A percentile compares a stretch with the other conserved stretches of the same genome.
phyloP scores from a whole-genome alignment of 2,329 filamentous ascomycete species.

The Aspergillus ibericus region DNA sequence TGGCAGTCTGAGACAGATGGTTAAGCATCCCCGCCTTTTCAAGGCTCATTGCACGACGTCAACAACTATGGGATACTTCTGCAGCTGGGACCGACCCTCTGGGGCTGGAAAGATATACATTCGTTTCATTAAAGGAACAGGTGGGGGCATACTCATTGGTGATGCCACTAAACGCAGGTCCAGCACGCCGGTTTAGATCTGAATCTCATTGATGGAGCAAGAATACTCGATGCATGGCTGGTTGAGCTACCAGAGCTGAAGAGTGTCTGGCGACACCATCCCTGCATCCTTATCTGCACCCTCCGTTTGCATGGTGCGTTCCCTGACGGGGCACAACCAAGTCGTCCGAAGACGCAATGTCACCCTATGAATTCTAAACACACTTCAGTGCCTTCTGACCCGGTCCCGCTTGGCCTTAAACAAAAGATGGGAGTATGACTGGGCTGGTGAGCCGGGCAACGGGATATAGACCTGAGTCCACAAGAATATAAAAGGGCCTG shows the following conservation, averaged over 20 bases:
- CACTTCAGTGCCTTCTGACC: constrained; percentile 8
- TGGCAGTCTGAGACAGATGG: constrained; percentile 11
- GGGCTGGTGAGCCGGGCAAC: background rate
- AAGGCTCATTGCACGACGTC: constrained; percentile 11
- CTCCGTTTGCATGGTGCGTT: constrained; percentile 12
- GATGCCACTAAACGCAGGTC: too few species aligned
- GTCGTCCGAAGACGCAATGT: constrained; percentile 24
- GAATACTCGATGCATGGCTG: background rate
- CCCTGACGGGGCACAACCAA: constrained; percentile 20
- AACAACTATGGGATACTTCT: too few species aligned
- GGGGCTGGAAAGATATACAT: too few species aligned
- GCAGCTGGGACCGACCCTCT: background rate
- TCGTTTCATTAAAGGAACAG: too few species aligned
- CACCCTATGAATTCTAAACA: constrained; percentile 23
- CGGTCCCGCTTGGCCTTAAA: constrained; percentile 9
- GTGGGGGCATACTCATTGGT: too few species aligned
- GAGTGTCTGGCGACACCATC: background rate
- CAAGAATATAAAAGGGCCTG: background rate
- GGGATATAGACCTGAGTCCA: too few species aligned
- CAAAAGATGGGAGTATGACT: constrained; percentile 3
- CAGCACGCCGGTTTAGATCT: too few species aligned
- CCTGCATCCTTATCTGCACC: constrained; percentile 9
- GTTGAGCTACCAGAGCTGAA: background rate
- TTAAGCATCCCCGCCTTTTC: constrained; percentile 9
- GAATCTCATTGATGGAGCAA: too few species aligned